Evolutionary conservation across 306 rosid genomes (phyloP), one percentile per base, ranked within the genome.

Genomic region (Arachis hypogaea): DNA sequence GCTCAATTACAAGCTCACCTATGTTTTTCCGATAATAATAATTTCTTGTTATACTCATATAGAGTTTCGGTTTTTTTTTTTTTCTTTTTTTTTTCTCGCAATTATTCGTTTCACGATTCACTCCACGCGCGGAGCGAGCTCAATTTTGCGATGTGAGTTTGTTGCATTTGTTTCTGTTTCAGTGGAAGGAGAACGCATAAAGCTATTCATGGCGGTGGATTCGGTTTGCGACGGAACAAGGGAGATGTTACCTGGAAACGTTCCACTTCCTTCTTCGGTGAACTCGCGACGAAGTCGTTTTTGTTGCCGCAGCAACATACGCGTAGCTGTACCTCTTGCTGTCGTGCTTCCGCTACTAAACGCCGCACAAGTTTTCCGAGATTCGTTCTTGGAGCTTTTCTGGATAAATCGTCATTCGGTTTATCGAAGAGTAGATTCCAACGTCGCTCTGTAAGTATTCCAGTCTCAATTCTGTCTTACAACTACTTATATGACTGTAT

Each of bases 401-500:
- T 68, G 29, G 90, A 93, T 77, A 89, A 56, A 65, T 87, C 98
- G 14, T 54, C 81, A 51, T 81, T 86, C 59, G 65, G 41, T 11
- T 72, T 87, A 72, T 81, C 82, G 38, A 85, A 69, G 55, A 82
- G 62, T 54, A 84, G 73, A 63, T 54, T 57, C 38, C 73, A 18
- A 70, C 76, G 58, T 73, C 74, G 64, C 67, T 74, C 68, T 81
- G 98, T 93, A 77, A 87, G 94, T 76, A 63, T 50, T 28, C 52
- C 33, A 2, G 16, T 45, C 67, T 77, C 56, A 47, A 7, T 28
- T 80, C 30, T 77, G n/a, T 6, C 43, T 72, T 14, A n/a, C 33
- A 43, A 59, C 5, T 29, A 2, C 38, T 47, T 8, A 65, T 49
- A 36, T 5, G 7, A 1, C 42, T 29, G 42, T 36, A 22, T 0